Conservation (phyloP, 139 green algal genomes). For the Coccomyxa sp. region DNA sequence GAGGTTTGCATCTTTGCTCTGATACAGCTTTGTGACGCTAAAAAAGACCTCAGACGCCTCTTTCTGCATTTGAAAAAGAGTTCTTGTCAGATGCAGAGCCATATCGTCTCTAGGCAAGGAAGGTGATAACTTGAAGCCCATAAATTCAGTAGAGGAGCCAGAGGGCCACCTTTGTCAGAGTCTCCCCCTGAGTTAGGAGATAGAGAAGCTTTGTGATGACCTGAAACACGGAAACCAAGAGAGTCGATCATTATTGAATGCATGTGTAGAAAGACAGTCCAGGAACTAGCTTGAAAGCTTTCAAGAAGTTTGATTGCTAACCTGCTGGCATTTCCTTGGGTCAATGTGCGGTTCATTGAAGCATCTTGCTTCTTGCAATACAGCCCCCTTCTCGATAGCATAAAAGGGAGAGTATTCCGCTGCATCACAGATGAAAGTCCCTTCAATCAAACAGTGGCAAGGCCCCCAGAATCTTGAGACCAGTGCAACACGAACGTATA, state of each 20-base stretch:
- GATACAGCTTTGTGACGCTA: conserved; percentile 96
- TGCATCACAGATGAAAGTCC: conserved; percentile 36
- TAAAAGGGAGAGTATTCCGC: conserved; percentile 98
- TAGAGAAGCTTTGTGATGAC: conserved; percentile 99
- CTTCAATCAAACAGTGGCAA: no score
- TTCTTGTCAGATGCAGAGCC: neutral
- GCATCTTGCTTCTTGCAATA: conserved; percentile 94
- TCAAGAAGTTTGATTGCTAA: conserved; percentile 20
- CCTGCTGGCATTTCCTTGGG: conserved; percentile 86
- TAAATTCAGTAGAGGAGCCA: neutral
- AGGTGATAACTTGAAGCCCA: neutral
- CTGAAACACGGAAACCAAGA: conserved; percentile 44
- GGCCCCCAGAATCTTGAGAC: no score
- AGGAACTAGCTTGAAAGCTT: neutral
- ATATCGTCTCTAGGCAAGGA: neutral
- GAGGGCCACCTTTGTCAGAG: conserved; percentile 92
- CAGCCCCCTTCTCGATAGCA: conserved; percentile 97
- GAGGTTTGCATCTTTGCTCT: conserved; percentile 92
- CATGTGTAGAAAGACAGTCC: no score
- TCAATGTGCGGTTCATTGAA: conserved; percentile 97
- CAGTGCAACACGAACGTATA: neutral
- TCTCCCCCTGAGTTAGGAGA: conserved; percentile 94
- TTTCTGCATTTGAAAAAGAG: conserved; percentile 55
- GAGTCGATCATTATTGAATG: neutral
- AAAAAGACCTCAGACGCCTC: conserved; percentile 99